These are phyloP conservation scores for Roridomyces roridus DNA, from an alignment of 768 basidiomycete genomes.

Conservation along the genomic window DNA sequence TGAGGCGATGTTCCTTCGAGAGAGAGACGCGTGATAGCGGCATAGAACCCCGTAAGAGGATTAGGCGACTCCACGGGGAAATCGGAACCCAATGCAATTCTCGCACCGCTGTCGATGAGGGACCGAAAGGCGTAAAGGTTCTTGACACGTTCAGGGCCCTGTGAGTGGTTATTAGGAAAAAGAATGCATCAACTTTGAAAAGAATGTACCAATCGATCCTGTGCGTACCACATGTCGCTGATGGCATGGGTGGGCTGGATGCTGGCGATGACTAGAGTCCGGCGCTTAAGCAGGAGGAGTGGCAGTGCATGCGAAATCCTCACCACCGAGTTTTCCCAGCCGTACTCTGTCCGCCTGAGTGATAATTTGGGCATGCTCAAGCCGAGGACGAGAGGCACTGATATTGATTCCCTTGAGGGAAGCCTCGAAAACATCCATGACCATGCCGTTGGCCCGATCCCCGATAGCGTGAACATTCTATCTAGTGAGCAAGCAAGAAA, in stretches of 20 bases:
- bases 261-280: constrained; percentile 78
- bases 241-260: constrained; percentile 89
- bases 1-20: constrained; percentile 78
- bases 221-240: constrained; percentile 91
- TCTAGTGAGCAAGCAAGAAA: background rate
- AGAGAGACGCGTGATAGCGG: constrained; percentile 82
- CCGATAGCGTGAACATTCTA: constrained; percentile 91
- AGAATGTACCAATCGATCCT: constrained; percentile 69
- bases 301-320: constrained; percentile 26
- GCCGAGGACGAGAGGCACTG: constrained; percentile 71
- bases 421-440: constrained; percentile 83
- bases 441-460: constrained; percentile 85
- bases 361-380: constrained; percentile 93
- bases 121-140: constrained; percentile 88
- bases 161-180: constrained; percentile 7
- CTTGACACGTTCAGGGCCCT: constrained; percentile 87
- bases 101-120: constrained; percentile 65
- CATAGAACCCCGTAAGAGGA: constrained; percentile 85
- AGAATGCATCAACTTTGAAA: background rate
- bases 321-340: constrained; percentile 81
- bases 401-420: constrained; percentile 67
- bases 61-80: constrained; percentile 90
- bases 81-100: constrained; percentile 85
- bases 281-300: constrained; percentile 13
- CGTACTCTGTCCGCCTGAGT: constrained; percentile 76